These are phyloP conservation scores for Colletotrichum abscissum DNA, from an alignment of 2,329 filamentous ascomycete genomes.

Conservation along the genomic window DNA sequence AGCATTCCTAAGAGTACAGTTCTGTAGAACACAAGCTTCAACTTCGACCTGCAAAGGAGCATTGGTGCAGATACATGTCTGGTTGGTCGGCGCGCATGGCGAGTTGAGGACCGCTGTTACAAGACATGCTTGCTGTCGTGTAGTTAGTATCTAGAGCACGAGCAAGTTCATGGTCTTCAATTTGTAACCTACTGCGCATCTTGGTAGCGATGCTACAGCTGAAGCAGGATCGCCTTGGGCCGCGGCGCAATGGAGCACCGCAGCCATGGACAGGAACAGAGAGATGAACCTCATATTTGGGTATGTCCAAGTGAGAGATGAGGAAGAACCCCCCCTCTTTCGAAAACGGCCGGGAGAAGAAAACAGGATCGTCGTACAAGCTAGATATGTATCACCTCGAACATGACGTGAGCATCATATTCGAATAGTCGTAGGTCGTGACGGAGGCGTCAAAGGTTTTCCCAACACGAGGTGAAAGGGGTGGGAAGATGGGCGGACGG, in stretches of 20 bases:
- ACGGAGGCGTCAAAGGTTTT: slow-evolving; percentile 20
- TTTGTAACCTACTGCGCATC: slow-evolving; percentile 44
- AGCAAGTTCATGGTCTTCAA: neutral
- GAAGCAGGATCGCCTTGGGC: slow-evolving; percentile 25
- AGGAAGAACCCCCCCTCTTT: slow-evolving; percentile 13
- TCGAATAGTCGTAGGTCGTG: slow-evolving; percentile 16
- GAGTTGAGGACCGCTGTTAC: slow-evolving; percentile 39
- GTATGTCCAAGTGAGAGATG: neutral
- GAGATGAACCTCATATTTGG: slow-evolving; percentile 26
- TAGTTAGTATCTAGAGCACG: neutral
- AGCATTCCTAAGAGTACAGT: slow-evolving; percentile 45
- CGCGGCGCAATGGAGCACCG: slow-evolving; percentile 18
- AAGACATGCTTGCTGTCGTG: slow-evolving; percentile 42
- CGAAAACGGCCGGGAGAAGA: neutral
- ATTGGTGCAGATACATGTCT: slow-evolving; percentile 47
- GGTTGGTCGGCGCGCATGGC: slow-evolving; percentile 41
- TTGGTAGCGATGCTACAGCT: slow-evolving; percentile 40
- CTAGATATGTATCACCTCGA: slow-evolving; percentile 29
- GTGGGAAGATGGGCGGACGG: neutral
- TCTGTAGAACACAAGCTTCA: slow-evolving; percentile 41
- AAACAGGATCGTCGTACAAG: neutral
- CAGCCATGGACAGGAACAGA: slow-evolving; percentile 24
- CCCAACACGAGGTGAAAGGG: neutral
- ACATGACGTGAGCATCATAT: slow-evolving; percentile 20
- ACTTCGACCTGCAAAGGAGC: slow-evolving; percentile 39